These are phyloP conservation scores for Iberis pinnata DNA, from an alignment of 345 rosid species.

Conservation along the genomic window DNA sequence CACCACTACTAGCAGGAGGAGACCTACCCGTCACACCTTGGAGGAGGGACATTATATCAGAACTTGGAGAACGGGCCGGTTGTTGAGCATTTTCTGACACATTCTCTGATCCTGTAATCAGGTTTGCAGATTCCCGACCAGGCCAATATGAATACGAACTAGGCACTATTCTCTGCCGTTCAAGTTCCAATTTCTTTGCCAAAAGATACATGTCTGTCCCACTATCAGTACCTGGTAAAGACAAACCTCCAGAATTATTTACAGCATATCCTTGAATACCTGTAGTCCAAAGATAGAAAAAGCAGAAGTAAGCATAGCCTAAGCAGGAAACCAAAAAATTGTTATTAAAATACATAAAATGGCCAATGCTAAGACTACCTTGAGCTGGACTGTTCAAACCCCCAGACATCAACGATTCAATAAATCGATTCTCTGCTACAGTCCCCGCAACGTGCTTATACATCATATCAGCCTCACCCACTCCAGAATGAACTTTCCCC, in stretches of 20 bases:
- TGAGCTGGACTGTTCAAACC: conserved; percentile 43
- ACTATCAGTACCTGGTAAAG: conserved; percentile 49
- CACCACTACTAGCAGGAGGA: conserved; percentile 43
- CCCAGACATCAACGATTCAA: conserved; percentile 88
- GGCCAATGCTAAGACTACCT: conserved; percentile 41
- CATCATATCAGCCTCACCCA: conserved; percentile 48
- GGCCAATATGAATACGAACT: conserved; percentile 55
- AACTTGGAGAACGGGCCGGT: conserved; percentile 54
- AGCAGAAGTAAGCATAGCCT: not conserved
- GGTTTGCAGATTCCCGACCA: conserved; percentile 57
- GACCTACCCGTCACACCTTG: conserved; percentile 65
- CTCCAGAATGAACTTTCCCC: conserved; percentile 39
- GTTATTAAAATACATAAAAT: conserved; percentile 1
- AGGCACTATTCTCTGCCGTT: conserved; percentile 58
- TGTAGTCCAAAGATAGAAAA: conserved; percentile 32
- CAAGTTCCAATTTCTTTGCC: conserved; percentile 71
- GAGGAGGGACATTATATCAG: conserved; percentile 64
- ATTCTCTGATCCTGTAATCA: conserved; percentile 54
- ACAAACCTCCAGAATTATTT: conserved; percentile 40
- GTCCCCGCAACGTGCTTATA: conserved; percentile 45
- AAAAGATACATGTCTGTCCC: conserved; percentile 54
- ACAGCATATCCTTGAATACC: conserved; percentile 62
- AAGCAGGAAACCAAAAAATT: not conserved
- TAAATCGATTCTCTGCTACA: conserved; percentile 84
- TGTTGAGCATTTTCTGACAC: conserved; percentile 42